phyloP scores from a whole-genome alignment of 176 grass and related monocot species.

The Chloris gayana region DNA sequence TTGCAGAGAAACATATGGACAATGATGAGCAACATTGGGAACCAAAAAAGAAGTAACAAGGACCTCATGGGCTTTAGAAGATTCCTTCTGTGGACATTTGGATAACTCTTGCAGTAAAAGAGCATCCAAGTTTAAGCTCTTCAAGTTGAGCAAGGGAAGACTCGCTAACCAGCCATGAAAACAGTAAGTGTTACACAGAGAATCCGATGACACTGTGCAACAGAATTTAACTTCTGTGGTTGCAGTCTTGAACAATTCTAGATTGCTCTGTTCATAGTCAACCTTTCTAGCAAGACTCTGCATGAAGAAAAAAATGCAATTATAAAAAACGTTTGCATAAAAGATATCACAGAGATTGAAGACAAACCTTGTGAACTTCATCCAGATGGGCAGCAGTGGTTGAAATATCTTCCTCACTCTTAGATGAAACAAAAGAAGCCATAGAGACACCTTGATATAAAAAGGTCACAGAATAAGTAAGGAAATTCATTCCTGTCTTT shows the following conservation, averaged over 20 bases:
- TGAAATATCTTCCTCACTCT: slow-evolving; percentile 54
- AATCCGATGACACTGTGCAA: slow-evolving; percentile 62
- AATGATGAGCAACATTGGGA: slow-evolving; percentile 17
- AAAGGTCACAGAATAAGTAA: slow-evolving; percentile 20
- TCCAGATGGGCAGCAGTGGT: slow-evolving; percentile 50
- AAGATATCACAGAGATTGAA: slow-evolving; percentile 18
- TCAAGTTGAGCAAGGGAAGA: slow-evolving; percentile 86
- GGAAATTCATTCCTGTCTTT: too few species aligned
- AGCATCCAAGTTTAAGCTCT: slow-evolving; percentile 76
- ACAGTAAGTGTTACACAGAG: slow-evolving; percentile 45
- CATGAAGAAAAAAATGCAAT: slow-evolving; percentile 56
- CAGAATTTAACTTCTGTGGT: slow-evolving; percentile 47
- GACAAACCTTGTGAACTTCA: slow-evolving; percentile 75
- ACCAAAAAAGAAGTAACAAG: not conserved
- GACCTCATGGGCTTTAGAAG: slow-evolving; percentile 63
- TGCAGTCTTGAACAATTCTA: slow-evolving; percentile 47
- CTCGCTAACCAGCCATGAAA: slow-evolving; percentile 65
- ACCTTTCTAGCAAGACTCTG: slow-evolving; percentile 61
- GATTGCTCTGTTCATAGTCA: slow-evolving; percentile 58
- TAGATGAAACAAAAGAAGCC: slow-evolving; percentile 45
- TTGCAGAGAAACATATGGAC: not conserved
- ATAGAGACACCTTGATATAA: slow-evolving; percentile 61
- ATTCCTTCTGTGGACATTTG: slow-evolving; percentile 49
- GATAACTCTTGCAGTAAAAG: slow-evolving; percentile 69
- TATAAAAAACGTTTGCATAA: slow-evolving; percentile 2